Conservation (phyloP, 1,284 basidiomycete species). For the Heterobasidion irregulare region DNA sequence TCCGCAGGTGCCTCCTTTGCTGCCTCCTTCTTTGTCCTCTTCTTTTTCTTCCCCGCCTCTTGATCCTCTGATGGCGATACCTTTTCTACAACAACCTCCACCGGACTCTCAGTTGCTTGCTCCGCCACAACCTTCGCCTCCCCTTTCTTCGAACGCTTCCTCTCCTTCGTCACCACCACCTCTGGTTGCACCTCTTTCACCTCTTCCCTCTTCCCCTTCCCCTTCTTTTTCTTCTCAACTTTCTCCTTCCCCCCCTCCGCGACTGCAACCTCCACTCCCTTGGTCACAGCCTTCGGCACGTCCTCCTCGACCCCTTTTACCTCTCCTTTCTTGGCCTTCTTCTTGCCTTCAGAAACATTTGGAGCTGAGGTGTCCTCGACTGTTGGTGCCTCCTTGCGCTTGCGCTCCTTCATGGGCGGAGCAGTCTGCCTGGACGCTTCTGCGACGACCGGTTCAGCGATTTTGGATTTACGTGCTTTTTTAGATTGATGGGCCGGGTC, state of each 20-base stretch:
- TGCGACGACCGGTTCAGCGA: neutral
- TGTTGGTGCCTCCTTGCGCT: neutral
- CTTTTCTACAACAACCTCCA: neutral
- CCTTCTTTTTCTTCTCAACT: neutral
- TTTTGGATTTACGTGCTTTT: neutral
- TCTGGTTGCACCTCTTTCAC: neutral
- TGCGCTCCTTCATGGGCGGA: neutral
- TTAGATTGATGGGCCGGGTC: neutral
- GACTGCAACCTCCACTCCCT: conserved; percentile 8
- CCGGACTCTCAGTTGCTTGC: neutral
- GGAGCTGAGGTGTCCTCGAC: neutral
- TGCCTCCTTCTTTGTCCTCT: conserved; percentile 2
- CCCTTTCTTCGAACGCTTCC: neutral
- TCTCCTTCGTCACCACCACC: neutral
- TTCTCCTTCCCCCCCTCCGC: conserved; percentile 11
- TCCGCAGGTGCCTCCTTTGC: neutral
- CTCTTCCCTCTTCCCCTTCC: neutral
- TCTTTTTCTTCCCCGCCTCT: conserved; percentile 7
- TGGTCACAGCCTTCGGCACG: conserved; percentile 2
- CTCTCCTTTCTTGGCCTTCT: neutral
- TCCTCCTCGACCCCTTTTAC: neutral
- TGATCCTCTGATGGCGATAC: neutral
- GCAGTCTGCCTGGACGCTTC: neutral
- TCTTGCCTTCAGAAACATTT: conserved; percentile 7
- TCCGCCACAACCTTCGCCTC: neutral